A percentile compares a stretch with the other conserved stretches of the same genome.
Evolutionary conservation across 2,329 filamentous ascomycete species (phyloP).

Genomic region (Ascochyta fabae): DNA sequence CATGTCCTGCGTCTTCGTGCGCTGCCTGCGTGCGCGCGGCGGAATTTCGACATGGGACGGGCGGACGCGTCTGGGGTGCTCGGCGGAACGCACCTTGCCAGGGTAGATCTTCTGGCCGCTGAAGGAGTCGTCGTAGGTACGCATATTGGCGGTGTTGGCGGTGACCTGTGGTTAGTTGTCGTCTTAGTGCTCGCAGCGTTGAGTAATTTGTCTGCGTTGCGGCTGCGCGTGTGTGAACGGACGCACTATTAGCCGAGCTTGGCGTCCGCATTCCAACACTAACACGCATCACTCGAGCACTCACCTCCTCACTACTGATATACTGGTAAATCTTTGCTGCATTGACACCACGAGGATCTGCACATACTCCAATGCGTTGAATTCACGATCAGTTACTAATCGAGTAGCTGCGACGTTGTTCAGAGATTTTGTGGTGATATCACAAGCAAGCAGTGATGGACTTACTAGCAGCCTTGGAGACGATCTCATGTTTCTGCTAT

Average conservation of each 20-base stretch:
- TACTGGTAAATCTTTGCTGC: no score
- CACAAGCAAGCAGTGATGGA: no score
- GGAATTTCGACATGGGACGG: slow-evolving; percentile 34
- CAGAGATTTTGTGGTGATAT: no score
- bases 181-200: slow-evolving; percentile 38
- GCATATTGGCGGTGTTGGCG: slow-evolving; percentile 65
- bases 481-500: no score
- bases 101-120: slow-evolving; percentile 80
- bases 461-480: no score
- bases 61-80: slow-evolving; percentile 17
- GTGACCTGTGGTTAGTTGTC: slow-evolving; percentile 50
- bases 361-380: no score
- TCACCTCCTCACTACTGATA: no score
- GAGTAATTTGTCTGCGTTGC: slow-evolving; percentile 26
- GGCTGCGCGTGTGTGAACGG: slow-evolving; percentile 25
- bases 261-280: slow-evolving; percentile 9
- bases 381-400: no score
- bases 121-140: slow-evolving; percentile 81
- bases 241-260: slow-evolving; percentile 25
- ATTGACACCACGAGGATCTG: no score
- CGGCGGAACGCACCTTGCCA: slow-evolving; percentile 69
- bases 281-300: neutral
- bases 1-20: slow-evolving; percentile 25
- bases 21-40: slow-evolving; percentile 15
- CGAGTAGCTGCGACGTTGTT: no score